Evolutionary conservation across 208 protist genomes (phyloP), one percentile per base, ranked within the genome.

Genomic region (Lotmaria passim): DNA sequence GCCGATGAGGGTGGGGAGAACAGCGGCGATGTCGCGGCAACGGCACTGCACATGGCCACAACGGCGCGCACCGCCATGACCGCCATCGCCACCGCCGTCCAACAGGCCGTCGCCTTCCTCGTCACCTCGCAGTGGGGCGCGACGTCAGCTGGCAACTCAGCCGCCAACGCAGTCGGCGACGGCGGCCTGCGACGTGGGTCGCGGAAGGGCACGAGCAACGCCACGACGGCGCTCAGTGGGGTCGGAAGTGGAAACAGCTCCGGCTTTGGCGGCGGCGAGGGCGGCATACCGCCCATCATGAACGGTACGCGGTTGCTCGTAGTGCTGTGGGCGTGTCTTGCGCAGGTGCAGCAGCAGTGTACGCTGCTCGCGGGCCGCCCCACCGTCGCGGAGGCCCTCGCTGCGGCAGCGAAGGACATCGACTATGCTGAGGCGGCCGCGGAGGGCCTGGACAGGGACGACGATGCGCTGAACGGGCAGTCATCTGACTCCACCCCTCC

Each of bases 261-360:
- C 31, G 46, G 60, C 7, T 7, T 19, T 56, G 61, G 7, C 7
- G 43, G 61, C 12, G 61, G 38, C 44, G n/a, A n/a, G n/a, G 23
- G 44, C 43, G 11, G 3, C 11, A 19, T 7, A 1, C 7, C 61
- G 33, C 23, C 48, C 0, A 21, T 26, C 24, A 56, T 59, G 46
- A 66, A 17, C n/a, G 70, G 70, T 46, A 65, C 70, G 17, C 52
- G 70, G 23, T 46, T 76, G 1, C 70, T 76, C 4, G 56, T 69
- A 6, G 19, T 65, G 19, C 33, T 76, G 30, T 76, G 70, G 70
- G 47, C 48, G 15, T 76, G 26, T 28, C 12, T 65, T 3, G 62
- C 55, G 17, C 62, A 69, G 15, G 70, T 76, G 38, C 62, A 76
- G 55, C 70, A 70, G 55, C 70, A 76, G 44, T 76, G 56, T 15